These are phyloP conservation scores for Ophiocordyceps polyrhachis-furcata DNA, from an alignment of 2,329 filamentous ascomycete species.

Conservation along the genomic window DNA sequence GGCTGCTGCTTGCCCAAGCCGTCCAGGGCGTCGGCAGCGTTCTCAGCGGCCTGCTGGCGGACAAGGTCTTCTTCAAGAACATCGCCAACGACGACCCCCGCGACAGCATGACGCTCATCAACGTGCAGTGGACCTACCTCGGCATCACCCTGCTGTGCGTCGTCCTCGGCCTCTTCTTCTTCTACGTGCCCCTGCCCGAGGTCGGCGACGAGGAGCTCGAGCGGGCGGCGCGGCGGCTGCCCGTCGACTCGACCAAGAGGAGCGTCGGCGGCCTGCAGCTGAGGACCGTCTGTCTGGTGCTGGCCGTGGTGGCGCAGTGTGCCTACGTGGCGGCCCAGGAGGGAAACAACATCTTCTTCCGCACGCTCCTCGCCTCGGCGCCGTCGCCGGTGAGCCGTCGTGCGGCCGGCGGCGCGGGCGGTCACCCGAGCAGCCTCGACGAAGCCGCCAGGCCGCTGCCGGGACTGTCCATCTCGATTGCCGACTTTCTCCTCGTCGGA, in stretches of 20 bases:
- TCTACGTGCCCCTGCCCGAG: slow-evolving; percentile 47
- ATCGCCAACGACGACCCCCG: slow-evolving; percentile 20
- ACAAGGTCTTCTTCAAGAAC: slow-evolving; percentile 52
- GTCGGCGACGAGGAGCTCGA: slow-evolving; percentile 37
- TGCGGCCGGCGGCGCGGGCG: slow-evolving; percentile 5
- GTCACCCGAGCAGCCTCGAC: background rate
- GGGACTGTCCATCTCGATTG: slow-evolving; percentile 32
- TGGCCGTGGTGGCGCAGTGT: slow-evolving; percentile 62
- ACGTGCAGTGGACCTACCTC: slow-evolving; percentile 76
- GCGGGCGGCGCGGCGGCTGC: slow-evolving; percentile 24
- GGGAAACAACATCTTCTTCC: slow-evolving; percentile 41
- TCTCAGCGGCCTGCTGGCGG: slow-evolving; percentile 51
- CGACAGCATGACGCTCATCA: slow-evolving; percentile 35
- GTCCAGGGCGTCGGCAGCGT: slow-evolving; percentile 61
- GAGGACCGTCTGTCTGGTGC: slow-evolving; percentile 38
- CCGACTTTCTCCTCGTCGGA: slow-evolving; percentile 52
- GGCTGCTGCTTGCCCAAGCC: slow-evolving; percentile 57
- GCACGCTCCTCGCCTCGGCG: slow-evolving; percentile 26
- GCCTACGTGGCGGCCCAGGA: slow-evolving; percentile 62
- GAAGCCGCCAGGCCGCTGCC: slow-evolving; percentile 15
- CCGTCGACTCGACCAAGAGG: slow-evolving; percentile 29
- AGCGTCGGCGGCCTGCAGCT: slow-evolving; percentile 31
- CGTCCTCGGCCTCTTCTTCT: slow-evolving; percentile 48
- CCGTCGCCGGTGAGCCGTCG: slow-evolving; percentile 7
- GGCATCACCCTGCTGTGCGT: slow-evolving; percentile 60